Evolutionary conservation across 116 monocot species (phyloP).

Genomic region (Trichopus zeylanicus): DNA sequence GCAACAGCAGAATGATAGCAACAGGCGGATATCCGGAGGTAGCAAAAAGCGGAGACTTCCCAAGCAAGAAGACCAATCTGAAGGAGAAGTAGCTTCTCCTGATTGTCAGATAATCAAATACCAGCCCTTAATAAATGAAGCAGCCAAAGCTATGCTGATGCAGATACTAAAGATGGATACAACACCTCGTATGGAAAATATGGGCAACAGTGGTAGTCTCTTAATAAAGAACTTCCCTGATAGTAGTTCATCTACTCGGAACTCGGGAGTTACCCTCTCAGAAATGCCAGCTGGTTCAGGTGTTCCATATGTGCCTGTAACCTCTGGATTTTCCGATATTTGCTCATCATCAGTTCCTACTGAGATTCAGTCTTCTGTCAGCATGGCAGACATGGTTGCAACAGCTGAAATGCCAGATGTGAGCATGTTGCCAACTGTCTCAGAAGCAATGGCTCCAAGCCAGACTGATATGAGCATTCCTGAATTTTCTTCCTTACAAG

Average conservation of each 20-base stretch:
- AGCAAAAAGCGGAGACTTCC: slow-evolving; percentile 31
- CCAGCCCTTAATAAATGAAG: slow-evolving; percentile 30
- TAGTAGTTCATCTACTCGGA: background rate
- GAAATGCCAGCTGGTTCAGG: background rate
- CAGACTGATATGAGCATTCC: background rate
- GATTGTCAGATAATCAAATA: slow-evolving; percentile 28
- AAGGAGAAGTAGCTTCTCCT: slow-evolving; percentile 1
- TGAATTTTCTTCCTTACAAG: slow-evolving; percentile 1
- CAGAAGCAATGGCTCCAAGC: slow-evolving; percentile 1
- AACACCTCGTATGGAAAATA: slow-evolving; percentile 12
- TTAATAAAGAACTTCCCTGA: slow-evolving; percentile 14
- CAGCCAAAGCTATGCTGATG: slow-evolving; percentile 27
- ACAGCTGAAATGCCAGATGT: background rate
- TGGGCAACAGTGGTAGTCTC: slow-evolving; percentile 8
- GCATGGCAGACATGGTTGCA: background rate
- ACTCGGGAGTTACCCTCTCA: slow-evolving; percentile 3
- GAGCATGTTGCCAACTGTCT: background rate
- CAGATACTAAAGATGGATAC: slow-evolving; percentile 29
- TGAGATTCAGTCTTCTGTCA: background rate
- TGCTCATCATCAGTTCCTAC: background rate
- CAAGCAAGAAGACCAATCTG: slow-evolving; percentile 13
- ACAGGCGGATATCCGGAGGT: slow-evolving; percentile 11
- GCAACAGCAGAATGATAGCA: slow-evolving; percentile 26
- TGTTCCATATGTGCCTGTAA: background rate
- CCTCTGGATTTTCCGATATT: slow-evolving; percentile 3